Conservation (phyloP, 139 green algal genomes). For the Chlorella sp. region DNA sequence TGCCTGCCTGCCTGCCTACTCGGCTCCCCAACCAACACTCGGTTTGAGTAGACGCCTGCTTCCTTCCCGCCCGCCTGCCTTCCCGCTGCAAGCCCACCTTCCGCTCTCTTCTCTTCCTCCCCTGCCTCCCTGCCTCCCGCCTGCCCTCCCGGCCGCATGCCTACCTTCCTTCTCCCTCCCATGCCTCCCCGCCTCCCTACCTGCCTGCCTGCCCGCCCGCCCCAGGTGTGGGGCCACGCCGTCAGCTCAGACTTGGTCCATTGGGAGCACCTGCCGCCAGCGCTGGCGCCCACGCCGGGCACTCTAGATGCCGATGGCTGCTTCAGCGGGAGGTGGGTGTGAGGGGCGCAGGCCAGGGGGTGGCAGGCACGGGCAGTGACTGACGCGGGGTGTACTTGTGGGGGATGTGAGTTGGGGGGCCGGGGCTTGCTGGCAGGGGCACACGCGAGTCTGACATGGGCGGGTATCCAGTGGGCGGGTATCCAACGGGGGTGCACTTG, state of each 20-base stretch:
- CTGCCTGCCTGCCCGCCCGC: background rate
- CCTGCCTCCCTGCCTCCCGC: background rate
- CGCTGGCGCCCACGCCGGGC: slow-evolving; percentile 74
- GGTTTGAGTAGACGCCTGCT: too few species aligned
- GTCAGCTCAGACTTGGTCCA: slow-evolving; percentile 75
- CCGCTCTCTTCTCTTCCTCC: background rate
- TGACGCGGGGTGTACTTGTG: background rate
- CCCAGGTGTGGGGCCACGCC: slow-evolving; percentile 79
- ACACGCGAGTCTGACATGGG: too few species aligned
- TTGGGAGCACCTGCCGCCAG: slow-evolving; percentile 79
- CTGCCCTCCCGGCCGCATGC: background rate
- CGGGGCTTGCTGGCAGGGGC: background rate
- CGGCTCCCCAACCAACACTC: too few species aligned
- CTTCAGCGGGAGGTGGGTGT: slow-evolving; percentile 66
- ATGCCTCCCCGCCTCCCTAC: too few species aligned
- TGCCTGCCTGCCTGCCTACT: too few species aligned
- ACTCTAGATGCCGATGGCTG: slow-evolving; percentile 83
- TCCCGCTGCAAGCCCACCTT: too few species aligned
- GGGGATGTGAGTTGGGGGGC: background rate
- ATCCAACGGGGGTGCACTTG: too few species aligned
- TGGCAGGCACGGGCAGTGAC: too few species aligned
- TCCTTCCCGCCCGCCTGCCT: too few species aligned
- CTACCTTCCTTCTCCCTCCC: background rate
- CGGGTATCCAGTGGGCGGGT: too few species aligned
- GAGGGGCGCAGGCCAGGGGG: background rate